Evolutionary conservation across 106 monocot genomes (phyloP).

Genomic region (Dendrobium nobile): DNA sequence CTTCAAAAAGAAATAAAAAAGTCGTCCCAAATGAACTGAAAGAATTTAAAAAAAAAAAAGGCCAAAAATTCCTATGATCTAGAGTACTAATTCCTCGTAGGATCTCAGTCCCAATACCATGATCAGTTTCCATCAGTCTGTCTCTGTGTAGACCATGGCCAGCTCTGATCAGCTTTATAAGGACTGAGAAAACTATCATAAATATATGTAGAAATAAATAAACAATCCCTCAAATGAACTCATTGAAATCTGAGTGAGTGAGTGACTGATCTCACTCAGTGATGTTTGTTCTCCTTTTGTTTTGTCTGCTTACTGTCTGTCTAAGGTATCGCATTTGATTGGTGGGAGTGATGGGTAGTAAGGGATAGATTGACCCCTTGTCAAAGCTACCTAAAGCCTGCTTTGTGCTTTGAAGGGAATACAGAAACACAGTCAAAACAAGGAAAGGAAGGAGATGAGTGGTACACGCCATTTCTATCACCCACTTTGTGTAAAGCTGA

Average conservation of each 20-base stretch:
- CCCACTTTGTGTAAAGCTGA: conserved; percentile 4
- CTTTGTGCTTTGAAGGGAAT: not conserved
- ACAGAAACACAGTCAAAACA: conserved; percentile 2
- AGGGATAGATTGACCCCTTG: not conserved
- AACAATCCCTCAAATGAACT: not conserved
- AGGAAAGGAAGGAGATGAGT: not conserved
- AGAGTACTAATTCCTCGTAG: not conserved
- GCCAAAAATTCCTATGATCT: not conserved
- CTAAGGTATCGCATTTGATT: conserved; percentile 9
- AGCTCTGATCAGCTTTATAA: not conserved
- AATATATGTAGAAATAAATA: not conserved
- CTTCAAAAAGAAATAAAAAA: too few species aligned
- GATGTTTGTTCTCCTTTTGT: conserved; percentile 10
- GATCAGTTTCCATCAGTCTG: not conserved
- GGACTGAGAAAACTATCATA: not conserved
- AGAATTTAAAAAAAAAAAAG: too few species aligned
- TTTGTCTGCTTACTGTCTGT: conserved; percentile 12
- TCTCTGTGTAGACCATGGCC: not conserved
- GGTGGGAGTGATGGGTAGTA: conserved; percentile 9
- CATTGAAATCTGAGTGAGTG: not conserved
- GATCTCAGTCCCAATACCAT: conserved; percentile 2
- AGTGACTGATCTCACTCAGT: conserved; percentile 1
- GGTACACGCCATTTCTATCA: not conserved
- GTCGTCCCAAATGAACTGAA: too few species aligned
- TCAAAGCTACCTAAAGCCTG: conserved; percentile 4